A percentile compares a stretch with the other conserved stretches of the same genome.
Conservation (phyloP, 805 yeast genomes). For the Sugiyamaella qingdaonensis region DNA sequence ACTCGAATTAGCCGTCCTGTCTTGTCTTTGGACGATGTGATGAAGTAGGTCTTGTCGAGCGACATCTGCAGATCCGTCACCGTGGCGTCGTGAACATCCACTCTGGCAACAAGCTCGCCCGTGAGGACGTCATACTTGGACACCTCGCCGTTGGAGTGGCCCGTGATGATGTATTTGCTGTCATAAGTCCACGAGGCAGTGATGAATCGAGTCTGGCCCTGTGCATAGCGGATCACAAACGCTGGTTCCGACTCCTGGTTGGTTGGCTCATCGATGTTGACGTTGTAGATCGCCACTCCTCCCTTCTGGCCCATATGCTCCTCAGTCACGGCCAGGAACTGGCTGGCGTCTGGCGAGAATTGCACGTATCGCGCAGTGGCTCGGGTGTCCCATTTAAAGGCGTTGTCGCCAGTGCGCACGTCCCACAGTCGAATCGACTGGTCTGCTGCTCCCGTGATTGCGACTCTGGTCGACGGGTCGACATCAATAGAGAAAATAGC, state of each 20-base stretch:
- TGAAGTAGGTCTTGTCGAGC: constrained; percentile 80
- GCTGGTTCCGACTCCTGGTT: constrained; percentile 49
- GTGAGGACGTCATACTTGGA: constrained; percentile 74
- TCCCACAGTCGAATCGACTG: constrained; percentile 81
- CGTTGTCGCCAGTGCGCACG: constrained; percentile 69
- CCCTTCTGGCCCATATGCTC: constrained; percentile 89
- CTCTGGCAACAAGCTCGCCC: constrained; percentile 61
- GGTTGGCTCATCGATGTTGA: constrained; percentile 47
- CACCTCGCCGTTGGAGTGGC: constrained; percentile 82
- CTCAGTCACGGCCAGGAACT: constrained; percentile 75
- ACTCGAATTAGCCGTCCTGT: constrained; percentile 74
- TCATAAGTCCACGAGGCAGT: constrained; percentile 86
- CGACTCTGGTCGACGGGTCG: constrained; percentile 59
- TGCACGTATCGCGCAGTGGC: constrained; percentile 92
- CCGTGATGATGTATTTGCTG: constrained; percentile 71
- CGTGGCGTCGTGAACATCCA: constrained; percentile 63
- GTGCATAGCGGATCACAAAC: constrained; percentile 56
- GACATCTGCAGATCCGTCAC: constrained; percentile 90
- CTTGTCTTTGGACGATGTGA: constrained; percentile 91
- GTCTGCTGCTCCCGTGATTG: constrained; percentile 91
- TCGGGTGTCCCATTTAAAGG: constrained; percentile 65
- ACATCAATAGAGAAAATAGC: constrained; percentile 93
- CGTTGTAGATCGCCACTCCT: constrained; percentile 61
- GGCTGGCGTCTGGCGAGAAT: constrained; percentile 67
- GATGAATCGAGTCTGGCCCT: constrained; percentile 34